A percentile compares a stretch with the other conserved stretches of the same genome.
These are phyloP conservation scores for Eruca vesicaria DNA, from an alignment of 441 rosid species.

Conservation along the genomic window DNA sequence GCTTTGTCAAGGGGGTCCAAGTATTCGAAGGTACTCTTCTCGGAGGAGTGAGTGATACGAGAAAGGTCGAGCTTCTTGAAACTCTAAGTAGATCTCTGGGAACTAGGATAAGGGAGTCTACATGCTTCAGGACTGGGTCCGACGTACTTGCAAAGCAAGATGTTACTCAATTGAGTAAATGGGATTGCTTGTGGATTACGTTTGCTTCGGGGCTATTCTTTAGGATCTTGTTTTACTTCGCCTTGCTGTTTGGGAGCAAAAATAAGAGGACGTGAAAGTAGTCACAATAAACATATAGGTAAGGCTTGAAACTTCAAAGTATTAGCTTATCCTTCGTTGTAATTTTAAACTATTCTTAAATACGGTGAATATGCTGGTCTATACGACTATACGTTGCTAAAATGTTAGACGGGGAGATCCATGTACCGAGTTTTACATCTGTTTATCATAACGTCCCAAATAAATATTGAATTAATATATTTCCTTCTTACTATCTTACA, in stretches of 20 bases:
- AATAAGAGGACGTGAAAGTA: neutral
- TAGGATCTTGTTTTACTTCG: constrained; percentile 5
- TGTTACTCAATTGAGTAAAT: neutral
- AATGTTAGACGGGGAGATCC: too few relatives aligned
- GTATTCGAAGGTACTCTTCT: neutral
- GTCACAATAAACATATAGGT: neutral
- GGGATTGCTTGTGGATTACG: constrained; percentile 1
- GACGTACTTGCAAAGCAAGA: neutral
- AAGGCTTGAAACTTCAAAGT: neutral
- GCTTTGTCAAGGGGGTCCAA: neutral
- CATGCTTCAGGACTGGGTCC: neutral
- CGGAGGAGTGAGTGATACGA: neutral
- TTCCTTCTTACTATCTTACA: too few relatives aligned
- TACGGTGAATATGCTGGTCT: too few relatives aligned
- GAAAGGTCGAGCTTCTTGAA: neutral
- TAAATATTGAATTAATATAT: too few relatives aligned
- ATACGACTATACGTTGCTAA: too few relatives aligned
- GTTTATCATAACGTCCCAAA: too few relatives aligned
- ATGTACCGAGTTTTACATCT: too few relatives aligned
- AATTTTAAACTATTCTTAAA: too few relatives aligned
- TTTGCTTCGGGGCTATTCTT: neutral
- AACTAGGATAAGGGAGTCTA: neutral
- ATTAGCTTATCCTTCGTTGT: neutral
- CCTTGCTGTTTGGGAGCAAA: neutral
- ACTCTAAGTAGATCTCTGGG: neutral